Evolutionary conservation across 31 red algal genomes (phyloP), one percentile per base, ranked within the genome.

Genomic region (Endocladia muricata): DNA sequence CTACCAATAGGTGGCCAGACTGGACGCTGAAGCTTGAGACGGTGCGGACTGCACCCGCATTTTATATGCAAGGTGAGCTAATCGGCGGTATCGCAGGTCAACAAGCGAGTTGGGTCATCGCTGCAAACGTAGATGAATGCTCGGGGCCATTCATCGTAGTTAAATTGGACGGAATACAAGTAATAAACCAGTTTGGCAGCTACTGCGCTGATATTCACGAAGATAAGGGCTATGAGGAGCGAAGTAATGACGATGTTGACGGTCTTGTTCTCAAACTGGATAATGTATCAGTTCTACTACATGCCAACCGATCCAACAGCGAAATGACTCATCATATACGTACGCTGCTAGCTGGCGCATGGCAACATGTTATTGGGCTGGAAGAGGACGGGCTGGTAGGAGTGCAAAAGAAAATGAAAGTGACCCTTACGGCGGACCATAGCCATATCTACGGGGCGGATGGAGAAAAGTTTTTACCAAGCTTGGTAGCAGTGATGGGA

Each of bases 361-460:
- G 81, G 19, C 68, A 92, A 68, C 88, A 87, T 35, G 54, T 79
- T 2, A 88, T 98, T 21, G 82, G 38, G 8, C 40, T 95, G 51
- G 77, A 84, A 38, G 32, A 71, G 17, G 85, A 83, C 37, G 96
- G 91, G 0, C 57, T 95, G 13, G 56, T 95, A 63, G 91, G 88
- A 8, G 92, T 95, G 47, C 31, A 92, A 48, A 95, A 95, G 60
- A 55, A 87, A 69, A 98, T 98, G 96, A 88, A 77, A 17, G 92
- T 98, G 9, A 98, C 83, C 34, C 69, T 95, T 8, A 98, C 96
- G 54, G 85, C 88, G 22, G 96, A 98, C 58, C 96, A 98, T 52
- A 84, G 96, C 44, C 83, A 91, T 35, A 98, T 98, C 44, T 95
- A 98, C 40, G 96, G 96, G 54, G 84, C 96, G 8, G 88, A 98